Conservation (phyloP, 1,284 basidiomycete genomes). For the Malassezia slooffiae region DNA sequence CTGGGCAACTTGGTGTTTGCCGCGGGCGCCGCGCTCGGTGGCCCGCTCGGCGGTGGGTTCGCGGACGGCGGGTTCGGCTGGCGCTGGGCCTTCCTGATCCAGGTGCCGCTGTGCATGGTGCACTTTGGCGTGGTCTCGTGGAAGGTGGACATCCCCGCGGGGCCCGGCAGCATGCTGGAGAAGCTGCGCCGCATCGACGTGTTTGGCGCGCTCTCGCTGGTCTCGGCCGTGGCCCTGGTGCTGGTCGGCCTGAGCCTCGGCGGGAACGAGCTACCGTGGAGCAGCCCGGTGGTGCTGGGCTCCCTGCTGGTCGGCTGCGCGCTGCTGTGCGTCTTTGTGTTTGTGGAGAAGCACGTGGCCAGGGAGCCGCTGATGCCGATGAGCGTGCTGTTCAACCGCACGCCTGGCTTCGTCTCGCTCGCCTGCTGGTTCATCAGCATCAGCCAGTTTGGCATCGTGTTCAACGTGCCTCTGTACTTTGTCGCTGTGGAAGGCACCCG, state of each 20-base stretch:
- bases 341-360: conserved; percentile 50
- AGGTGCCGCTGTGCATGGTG: conserved; percentile 46
- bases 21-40: conserved; percentile 45
- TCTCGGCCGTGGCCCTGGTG: conserved; percentile 43
- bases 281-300: conserved; percentile 30
- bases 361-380: conserved; percentile 47
- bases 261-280: conserved; percentile 39
- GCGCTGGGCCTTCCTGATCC: conserved; percentile 44
- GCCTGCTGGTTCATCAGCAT: conserved; percentile 48
- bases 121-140: conserved; percentile 46
- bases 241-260: conserved; percentile 46
- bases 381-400: conserved; percentile 45
- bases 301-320: conserved; percentile 45
- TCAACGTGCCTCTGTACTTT: conserved; percentile 47
- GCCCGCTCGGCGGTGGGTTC: conserved; percentile 33
- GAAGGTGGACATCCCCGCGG: conserved; percentile 48
- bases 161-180: conserved; percentile 44
- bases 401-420: conserved; percentile 46
- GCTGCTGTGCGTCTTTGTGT: conserved; percentile 53
- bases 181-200: conserved; percentile 48
- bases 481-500: conserved; percentile 44
- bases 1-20: conserved; percentile 45
- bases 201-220: conserved; percentile 46
- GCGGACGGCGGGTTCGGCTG: conserved; percentile 37
- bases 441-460: conserved; percentile 47